Evolutionary conservation across 257 asterid species (phyloP), one percentile per base, ranked within the genome.

Genomic region (Prunella vulgaris): DNA sequence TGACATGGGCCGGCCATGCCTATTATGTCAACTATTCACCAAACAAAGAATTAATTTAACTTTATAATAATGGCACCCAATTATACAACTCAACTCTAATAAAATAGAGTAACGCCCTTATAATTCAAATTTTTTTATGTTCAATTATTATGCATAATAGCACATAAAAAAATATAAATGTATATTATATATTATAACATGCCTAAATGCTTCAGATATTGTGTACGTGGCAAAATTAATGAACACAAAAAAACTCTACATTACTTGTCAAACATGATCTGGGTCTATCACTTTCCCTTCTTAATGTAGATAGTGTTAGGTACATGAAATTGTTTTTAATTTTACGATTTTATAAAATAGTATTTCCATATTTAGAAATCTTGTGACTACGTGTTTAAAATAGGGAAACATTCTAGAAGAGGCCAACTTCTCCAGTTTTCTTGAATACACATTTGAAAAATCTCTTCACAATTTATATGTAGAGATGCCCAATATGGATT

Each of bases 11-110:
- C 84, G 82, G 73, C 77, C 80, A 76, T 25, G 69, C 20, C 72
- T 60, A 70, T 14, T 60, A 38, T 66, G 85, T 77, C 84, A 77
- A 80, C 81, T 69, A 53, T 72, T 63, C 37, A 80, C 79, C 81
- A 68, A 80, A 76, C 77, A 30, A 53, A 51, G 2, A 64, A 68
- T 63, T 62, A 56, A 30, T 32, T 70, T 22, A 57, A 21, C 24
- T 15, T 8, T 17, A 37, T 61, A 8, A 49, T 63, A 15, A 52
- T 74, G 58, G 44, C 14, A 5, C 48, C 46, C 76, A 71, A 33
- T 62, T 62, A 53, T 51, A 61, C 22, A 48, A 15, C 56, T 49
- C 67, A 61, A 37, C 68, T 10, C 32, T 18, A 62, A 33, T 17
- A 21, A 60, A 14, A 60, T 60, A 30, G 2, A 10, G 30, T 0